These are phyloP conservation scores for Tricholoma furcatifolium DNA, from an alignment of 768 basidiomycete genomes.

Conservation along the genomic window DNA sequence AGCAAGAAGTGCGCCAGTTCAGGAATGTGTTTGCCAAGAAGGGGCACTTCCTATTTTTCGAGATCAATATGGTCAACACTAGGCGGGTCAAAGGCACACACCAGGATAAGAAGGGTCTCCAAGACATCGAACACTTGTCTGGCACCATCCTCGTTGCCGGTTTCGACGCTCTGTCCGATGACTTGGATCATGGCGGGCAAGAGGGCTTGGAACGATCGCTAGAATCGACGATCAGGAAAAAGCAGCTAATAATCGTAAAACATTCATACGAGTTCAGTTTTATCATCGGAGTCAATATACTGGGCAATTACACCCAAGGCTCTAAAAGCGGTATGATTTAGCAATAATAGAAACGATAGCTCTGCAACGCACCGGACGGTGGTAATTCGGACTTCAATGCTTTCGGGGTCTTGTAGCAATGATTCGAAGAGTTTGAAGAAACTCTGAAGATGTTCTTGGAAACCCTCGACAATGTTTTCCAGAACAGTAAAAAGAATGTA, in stretches of 20 bases:
- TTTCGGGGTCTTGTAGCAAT: conserved; percentile 80
- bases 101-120: conserved; percentile 92
- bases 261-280: conserved; percentile 71
- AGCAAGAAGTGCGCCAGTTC: conserved; percentile 89
- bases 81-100: conserved; percentile 29
- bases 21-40: conserved; percentile 85
- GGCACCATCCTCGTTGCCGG: conserved; percentile 76
- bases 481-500: conserved; percentile 90
- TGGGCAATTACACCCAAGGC: conserved; percentile 92
- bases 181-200: conserved; percentile 89
- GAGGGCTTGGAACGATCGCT: conserved; percentile 87
- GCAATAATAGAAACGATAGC: neutral
- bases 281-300: conserved; percentile 87
- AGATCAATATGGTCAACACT: conserved; percentile 6
- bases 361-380: conserved; percentile 63
- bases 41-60: conserved; percentile 77
- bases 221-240: conserved; percentile 4
- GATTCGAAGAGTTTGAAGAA: conserved; percentile 80
- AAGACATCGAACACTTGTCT: conserved; percentile 93
- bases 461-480: conserved; percentile 88
- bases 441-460: conserved; percentile 69
- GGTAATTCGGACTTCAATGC: conserved; percentile 85
- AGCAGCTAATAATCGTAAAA: neutral
- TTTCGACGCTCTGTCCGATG: conserved; percentile 78
- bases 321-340: conserved; percentile 32